Evolutionary conservation across 345 rosid genomes (phyloP), one percentile per base, ranked within the genome.

Genomic region (Nephelium lappaceum): DNA sequence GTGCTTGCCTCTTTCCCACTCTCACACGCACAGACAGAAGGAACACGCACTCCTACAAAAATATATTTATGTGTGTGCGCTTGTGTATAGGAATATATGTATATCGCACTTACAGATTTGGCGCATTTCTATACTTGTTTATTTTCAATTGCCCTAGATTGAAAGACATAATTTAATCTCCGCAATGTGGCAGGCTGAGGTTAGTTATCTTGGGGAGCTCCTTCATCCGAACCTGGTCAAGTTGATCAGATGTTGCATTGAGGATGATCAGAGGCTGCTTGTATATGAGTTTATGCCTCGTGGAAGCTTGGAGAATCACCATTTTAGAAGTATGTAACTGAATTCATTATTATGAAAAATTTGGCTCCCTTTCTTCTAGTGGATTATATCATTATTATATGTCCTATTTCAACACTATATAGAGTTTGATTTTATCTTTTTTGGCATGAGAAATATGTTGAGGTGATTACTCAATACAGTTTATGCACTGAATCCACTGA

Each of bases 231-330:
- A 89, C 81, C 75, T 89, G 78, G 93, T 89, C 57, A 89, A 86
- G 66, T 83, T 87, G 72, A 80, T 87, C 21, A 91, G 93, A 39
- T 87, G 84, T 76, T 87, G 93, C 87, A 88, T 86, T 70, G 91
- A 89, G 81, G 93, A 85, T 79, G 88, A 88, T 71, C 91, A 89
- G 63, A 88, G 93, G 83, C 85, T 87, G 14, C 84, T 86, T 74
- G 92, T 82, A 1, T 89, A 89, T 43, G 92, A 86, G 85, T 87
- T 89, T 58, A 87, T 87, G 90, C 89, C 90, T 83, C 86, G 89
- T 21, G 90, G 92, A 84, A 89, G 93, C 85, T 82, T 90, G 80
- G 91, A 90, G 84, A 90, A 90, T 73, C 93, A 90, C 73, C 87
- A 88, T 12, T 90, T 88, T 72, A 75, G 93, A 80, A 86, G 93